phyloP scores from a whole-genome alignment of 176 grass and related monocot genomes.

The Thalia dealbata region DNA sequence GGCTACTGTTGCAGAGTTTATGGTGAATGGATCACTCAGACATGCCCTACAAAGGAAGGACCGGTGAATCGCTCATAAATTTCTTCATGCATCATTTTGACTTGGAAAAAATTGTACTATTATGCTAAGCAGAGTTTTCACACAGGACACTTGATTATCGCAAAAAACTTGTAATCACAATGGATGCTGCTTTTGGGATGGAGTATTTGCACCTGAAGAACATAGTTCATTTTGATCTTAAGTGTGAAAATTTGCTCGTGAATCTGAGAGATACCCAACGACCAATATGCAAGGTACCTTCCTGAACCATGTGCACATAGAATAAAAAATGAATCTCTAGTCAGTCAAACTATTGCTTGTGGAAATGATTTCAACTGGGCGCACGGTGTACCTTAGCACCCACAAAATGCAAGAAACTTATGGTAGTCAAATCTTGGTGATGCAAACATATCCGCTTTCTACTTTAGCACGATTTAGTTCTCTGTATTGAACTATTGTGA shows the following conservation, averaged over 20 bases:
- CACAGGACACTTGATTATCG: constrained; percentile 65
- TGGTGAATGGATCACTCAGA: constrained; percentile 93
- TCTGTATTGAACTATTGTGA: background rate
- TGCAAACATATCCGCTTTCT: too few relatives aligned
- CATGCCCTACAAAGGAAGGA: constrained; percentile 90
- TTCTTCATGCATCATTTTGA: constrained; percentile 12
- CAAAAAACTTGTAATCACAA: constrained; percentile 87
- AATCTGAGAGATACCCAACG: constrained; percentile 86
- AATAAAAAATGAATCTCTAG: background rate
- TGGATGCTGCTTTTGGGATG: constrained; percentile 99
- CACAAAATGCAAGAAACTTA: too few relatives aligned
- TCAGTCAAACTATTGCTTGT: background rate
- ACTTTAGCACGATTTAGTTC: too few relatives aligned
- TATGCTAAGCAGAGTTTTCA: constrained; percentile 26
- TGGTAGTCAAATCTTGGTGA: too few relatives aligned
- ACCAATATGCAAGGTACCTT: constrained; percentile 95
- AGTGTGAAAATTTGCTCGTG: constrained; percentile 92
- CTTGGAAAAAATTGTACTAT: constrained; percentile 17
- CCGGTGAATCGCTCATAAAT: constrained; percentile 33
- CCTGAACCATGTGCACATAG: constrained; percentile 9
- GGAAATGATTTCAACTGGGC: background rate
- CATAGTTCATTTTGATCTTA: constrained; percentile 98
- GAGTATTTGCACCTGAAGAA: constrained; percentile 97
- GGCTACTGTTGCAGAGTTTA: constrained; percentile 85
- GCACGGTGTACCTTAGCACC: background rate